phyloP scores from a whole-genome alignment of 345 rosid species.

The Syzygium oleosum region DNA sequence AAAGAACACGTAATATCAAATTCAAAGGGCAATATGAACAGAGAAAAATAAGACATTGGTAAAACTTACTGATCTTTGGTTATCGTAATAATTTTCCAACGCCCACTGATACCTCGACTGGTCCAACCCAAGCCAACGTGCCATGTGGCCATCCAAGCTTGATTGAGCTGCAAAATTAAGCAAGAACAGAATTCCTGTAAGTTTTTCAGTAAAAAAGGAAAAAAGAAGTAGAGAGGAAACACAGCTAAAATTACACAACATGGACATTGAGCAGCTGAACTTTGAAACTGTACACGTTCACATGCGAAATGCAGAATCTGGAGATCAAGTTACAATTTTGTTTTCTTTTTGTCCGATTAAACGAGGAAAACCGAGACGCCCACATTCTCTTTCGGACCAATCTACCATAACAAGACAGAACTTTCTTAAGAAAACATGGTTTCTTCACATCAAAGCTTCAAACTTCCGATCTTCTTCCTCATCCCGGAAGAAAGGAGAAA shows the following conservation, averaged over 20 bases:
- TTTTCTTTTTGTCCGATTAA: background rate
- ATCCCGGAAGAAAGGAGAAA: background rate
- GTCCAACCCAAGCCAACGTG: conserved; percentile 90
- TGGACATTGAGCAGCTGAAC: background rate
- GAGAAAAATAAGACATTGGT: background rate
- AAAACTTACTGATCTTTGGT: conserved; percentile 56
- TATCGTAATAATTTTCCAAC: conserved; percentile 74
- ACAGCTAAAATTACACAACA: background rate
- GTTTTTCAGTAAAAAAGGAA: background rate
- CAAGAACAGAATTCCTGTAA: background rate
- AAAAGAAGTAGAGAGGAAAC: background rate
- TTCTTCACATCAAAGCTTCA: background rate
- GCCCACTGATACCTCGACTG: conserved; percentile 99
- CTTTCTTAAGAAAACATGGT: background rate
- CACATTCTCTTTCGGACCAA: background rate
- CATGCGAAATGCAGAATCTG: background rate
- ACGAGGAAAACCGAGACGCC: background rate
- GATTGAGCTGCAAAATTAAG: conserved; percentile 61
- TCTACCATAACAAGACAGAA: background rate
- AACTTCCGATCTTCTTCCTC: background rate
- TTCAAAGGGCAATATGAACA: background rate
- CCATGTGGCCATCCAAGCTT: conserved; percentile 84
- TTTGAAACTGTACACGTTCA: background rate
- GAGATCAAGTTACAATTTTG: background rate
- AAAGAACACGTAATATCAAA: conserved; percentile 5